Evolutionary conservation across 345 rosid genomes (phyloP).

Genomic region (Corchorus capsularis): DNA sequence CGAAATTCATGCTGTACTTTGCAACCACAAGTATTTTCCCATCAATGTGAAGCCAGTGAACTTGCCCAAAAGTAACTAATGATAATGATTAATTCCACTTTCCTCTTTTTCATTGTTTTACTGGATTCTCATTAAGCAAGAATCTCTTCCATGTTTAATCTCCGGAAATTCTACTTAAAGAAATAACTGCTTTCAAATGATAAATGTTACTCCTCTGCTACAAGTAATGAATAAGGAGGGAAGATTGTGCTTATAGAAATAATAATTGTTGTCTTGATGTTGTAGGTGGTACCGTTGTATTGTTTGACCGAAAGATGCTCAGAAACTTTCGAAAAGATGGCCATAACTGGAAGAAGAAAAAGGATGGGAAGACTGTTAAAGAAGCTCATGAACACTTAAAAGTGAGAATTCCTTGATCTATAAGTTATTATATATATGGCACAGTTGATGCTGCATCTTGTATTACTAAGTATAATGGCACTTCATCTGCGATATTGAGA

Average conservation of each 20-base stretch:
- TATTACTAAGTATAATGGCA: neutral
- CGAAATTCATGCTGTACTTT: constrained; percentile 85
- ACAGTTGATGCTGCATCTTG: constrained; percentile 11
- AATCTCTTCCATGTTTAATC: constrained; percentile 3
- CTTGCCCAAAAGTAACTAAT: constrained; percentile 72
- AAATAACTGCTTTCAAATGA: neutral
- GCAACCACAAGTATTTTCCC: constrained; percentile 67
- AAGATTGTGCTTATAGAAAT: neutral
- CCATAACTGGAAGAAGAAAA: constrained; percentile 99
- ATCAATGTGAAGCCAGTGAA: constrained; percentile 80
- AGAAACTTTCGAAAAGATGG: constrained; percentile 98
- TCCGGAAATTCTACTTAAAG: neutral
- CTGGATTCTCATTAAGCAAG: constrained; percentile 2
- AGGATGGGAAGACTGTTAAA: constrained; percentile 95
- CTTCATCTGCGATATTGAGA: neutral
- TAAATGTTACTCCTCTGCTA: neutral
- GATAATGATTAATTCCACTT: neutral
- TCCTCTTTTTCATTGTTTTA: neutral
- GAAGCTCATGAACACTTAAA: constrained; percentile 99
- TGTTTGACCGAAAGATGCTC: constrained; percentile 94
- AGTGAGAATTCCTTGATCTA: constrained; percentile 46
- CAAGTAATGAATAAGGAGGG: neutral
- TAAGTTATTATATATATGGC: constrained; percentile 9
- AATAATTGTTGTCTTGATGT: constrained; percentile 23
- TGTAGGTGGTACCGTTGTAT: constrained; percentile 75